Conservation (phyloP, 2,329 filamentous ascomycete genomes). For the Ophiostoma tasmaniense region DNA sequence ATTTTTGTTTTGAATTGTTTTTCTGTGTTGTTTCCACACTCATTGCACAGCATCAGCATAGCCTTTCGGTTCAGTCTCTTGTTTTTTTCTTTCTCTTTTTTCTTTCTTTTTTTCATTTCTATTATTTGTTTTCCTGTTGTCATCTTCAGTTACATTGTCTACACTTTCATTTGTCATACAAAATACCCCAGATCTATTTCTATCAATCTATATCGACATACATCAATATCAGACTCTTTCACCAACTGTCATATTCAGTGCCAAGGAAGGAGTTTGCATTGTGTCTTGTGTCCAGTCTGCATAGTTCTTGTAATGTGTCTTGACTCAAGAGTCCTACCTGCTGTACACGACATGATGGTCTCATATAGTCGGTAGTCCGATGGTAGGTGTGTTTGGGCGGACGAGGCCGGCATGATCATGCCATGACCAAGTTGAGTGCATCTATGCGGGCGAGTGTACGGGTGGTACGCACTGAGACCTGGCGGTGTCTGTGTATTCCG, state of each 20-base stretch:
- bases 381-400: too few relatives aligned
- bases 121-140: background rate
- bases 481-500: background rate
- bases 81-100: background rate
- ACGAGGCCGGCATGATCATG: background rate
- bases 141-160: background rate
- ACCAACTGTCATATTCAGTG: background rate
- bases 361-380: background rate
- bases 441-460: background rate
- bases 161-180: slow-evolving; percentile 8
- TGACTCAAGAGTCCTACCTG: background rate
- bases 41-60: slow-evolving; percentile 7
- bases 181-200: slow-evolving; percentile 14
- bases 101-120: background rate
- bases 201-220: background rate
- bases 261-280: background rate
- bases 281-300: background rate
- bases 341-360: background rate
- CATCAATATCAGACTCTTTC: background rate
- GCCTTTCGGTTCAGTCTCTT: slow-evolving; percentile 4
- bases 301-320: background rate
- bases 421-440: background rate
- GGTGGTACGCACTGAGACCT: background rate
- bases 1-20: background rate
- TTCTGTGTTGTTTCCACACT: background rate